Percentiles rank a stretch among this genome's conserved stretches.
Evolutionary conservation across 2,329 filamentous ascomycete species (phyloP).

Genomic region (Eurotiales sp.): DNA sequence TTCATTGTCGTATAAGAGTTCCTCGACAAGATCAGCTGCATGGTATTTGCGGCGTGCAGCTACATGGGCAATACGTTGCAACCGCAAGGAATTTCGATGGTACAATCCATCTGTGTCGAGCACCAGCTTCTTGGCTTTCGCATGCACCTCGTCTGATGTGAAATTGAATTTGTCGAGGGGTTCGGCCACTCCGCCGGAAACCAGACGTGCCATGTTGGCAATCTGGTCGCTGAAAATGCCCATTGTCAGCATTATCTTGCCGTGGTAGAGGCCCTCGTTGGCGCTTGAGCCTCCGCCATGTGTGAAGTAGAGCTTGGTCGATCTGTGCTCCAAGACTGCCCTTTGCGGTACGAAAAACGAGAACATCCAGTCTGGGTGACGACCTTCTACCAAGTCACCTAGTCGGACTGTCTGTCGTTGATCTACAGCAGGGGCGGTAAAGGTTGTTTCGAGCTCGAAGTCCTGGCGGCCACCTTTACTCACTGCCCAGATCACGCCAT

Average conservation of each 20-base stretch:
- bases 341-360: constrained; percentile 41
- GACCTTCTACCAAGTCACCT: constrained; percentile 26
- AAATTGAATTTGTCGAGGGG: constrained; percentile 38
- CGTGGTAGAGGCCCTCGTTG: constrained; percentile 42
- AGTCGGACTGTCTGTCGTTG: constrained; percentile 11
- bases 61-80: constrained; percentile 38
- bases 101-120: constrained; percentile 29
- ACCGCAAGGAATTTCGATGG: constrained; percentile 31
- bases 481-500: constrained; percentile 42
- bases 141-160: constrained; percentile 28
- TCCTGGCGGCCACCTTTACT: constrained; percentile 20
- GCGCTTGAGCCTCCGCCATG: constrained; percentile 42
- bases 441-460: constrained; percentile 11
- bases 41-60: constrained; percentile 36
- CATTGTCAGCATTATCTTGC: constrained; percentile 34
- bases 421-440: constrained; percentile 9
- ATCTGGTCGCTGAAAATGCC: constrained; percentile 44
- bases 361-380: constrained; percentile 29
- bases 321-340: constrained; percentile 35
- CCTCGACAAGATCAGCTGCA: constrained; percentile 41
- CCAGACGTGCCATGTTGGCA: constrained; percentile 35
- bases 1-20: constrained; percentile 38
- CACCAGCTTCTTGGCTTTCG: constrained; percentile 26
- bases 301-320: constrained; percentile 37
- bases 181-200: constrained; percentile 32